Evolutionary conservation across 768 basidiomycete species (phyloP), one percentile per base, ranked within the genome.

Genomic region (Collybia sordida): DNA sequence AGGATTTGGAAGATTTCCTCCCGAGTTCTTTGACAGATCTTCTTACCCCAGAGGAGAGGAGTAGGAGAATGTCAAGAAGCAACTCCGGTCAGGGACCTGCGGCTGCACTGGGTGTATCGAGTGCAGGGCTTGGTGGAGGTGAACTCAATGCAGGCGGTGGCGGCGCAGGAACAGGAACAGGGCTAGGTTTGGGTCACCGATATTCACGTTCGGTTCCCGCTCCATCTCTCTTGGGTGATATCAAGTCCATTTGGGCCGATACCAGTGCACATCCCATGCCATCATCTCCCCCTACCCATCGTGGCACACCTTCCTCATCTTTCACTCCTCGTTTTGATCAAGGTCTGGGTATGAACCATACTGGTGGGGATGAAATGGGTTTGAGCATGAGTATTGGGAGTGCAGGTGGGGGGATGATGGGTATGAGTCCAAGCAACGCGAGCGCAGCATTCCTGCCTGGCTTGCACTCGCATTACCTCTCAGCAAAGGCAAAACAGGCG

Each of bases 11-110:
- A 61, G 94, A 93, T 49, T 90, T 98, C 64, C 65, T 98, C 24
- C 96, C 96, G 0, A 85, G 89, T 47, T 90, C 87, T 3, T 72
- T 98, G 41, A 91, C 85, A 22, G 95, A 98, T 52, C 75, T 98
- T 6, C 73, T 98, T 41, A 96, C 94, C 0, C 90, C 91, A 0
- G 88, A 86, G 57, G 96, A 98, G 69, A 79, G 86, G 55, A 87
- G 81, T 25, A 75, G 95, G 25, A 74, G 93, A 38, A 85, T 92
- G 80, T 89, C 87, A 24, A 78, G 91, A 43, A 85, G 83, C n/a
- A 82, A 81, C 50, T 79, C 78, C 18, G 76, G 74, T 22, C 70
- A 74, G 59, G 58, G 55, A 1, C 61, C 63, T 3, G 62, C 51
- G n/a, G 37, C 59, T 3, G 42, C 51, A 24, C 36, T 56, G 24